Percentiles rank a stretch among this genome's conserved stretches.
These are phyloP conservation scores for Coprinopsis marcescibilis DNA, from an alignment of 768 basidiomycete species.

Conservation along the genomic window DNA sequence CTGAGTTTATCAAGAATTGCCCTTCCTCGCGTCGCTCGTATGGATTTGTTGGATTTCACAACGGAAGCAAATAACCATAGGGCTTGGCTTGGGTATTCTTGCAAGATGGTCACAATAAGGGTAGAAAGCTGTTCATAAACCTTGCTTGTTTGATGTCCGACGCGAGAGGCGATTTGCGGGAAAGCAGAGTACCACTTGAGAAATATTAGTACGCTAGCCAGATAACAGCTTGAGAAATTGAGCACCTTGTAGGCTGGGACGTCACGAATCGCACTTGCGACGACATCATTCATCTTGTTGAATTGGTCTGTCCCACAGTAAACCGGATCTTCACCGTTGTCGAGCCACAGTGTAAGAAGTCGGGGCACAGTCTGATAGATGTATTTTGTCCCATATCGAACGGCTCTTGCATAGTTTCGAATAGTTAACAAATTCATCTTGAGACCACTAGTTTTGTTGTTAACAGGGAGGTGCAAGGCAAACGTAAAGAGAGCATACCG, in stretches of 20 bases:
- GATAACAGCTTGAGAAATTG: neutral
- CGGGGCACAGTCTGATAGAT: slow-evolving; percentile 95
- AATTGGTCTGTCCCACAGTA: slow-evolving; percentile 33
- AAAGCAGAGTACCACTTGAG: slow-evolving; percentile 91
- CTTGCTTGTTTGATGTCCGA: slow-evolving; percentile 63
- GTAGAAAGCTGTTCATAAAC: slow-evolving; percentile 56
- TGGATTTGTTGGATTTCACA: slow-evolving; percentile 70
- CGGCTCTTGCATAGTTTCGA: slow-evolving; percentile 61
- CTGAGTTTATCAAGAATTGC: slow-evolving; percentile 51
- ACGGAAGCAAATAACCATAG: slow-evolving; percentile 91
- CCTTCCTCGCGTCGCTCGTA: slow-evolving; percentile 55
- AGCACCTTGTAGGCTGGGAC: slow-evolving; percentile 78
- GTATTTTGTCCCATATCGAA: slow-evolving; percentile 85
- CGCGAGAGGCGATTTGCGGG: slow-evolving; percentile 93
- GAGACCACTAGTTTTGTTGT: slow-evolving; percentile 37
- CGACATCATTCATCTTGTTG: slow-evolving; percentile 49
- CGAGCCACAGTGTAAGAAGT: slow-evolving; percentile 91
- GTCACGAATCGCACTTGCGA: slow-evolving; percentile 49
- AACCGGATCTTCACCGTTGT: slow-evolving; percentile 62
- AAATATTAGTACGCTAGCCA: slow-evolving; percentile 5
- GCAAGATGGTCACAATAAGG: slow-evolving; percentile 71
- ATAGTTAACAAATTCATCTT: slow-evolving; percentile 65
- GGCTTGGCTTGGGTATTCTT: slow-evolving; percentile 82
- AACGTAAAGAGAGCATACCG: no score
- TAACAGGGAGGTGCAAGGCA: no score